These are phyloP conservation scores for Caryopteris hybrid DNA, from an alignment of 305 asterid genomes.

Conservation along the genomic window DNA sequence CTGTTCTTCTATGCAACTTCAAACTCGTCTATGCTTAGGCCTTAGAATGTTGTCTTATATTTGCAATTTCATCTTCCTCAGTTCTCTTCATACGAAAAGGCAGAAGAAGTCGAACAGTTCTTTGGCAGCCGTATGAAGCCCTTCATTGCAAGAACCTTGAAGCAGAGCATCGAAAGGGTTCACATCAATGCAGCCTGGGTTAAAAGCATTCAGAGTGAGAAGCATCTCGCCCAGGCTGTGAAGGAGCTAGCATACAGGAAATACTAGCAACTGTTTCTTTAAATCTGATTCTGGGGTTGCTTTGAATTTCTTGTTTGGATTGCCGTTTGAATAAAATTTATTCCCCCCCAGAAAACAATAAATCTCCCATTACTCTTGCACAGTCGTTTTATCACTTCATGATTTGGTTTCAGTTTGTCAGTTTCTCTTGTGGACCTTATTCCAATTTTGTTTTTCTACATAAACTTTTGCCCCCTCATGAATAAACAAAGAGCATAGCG, in stretches of 20 bases:
- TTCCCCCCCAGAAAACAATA: no score
- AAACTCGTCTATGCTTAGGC: not conserved
- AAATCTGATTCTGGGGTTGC: not conserved
- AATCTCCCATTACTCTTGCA: no score
- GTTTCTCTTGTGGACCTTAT: no score
- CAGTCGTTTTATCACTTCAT: no score
- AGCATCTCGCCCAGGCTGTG: constrained; percentile 50
- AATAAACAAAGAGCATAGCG: no score
- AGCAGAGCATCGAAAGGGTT: constrained; percentile 84
- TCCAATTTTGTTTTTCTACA: no score
- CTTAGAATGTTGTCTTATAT: not conserved
- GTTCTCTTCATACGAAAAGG: constrained; percentile 80
- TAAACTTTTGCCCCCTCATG: no score
- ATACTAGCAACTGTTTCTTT: constrained; percentile 26
- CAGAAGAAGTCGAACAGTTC: constrained; percentile 62
- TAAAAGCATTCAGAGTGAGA: constrained; percentile 69
- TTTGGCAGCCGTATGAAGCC: constrained; percentile 78
- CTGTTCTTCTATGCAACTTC: not conserved
- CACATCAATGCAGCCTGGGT: constrained; percentile 82
- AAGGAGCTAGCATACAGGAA: constrained; percentile 64
- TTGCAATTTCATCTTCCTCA: constrained; percentile 13
- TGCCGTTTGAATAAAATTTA: no score
- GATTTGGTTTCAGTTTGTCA: no score
- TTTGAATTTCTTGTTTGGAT: no score
- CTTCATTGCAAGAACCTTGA: constrained; percentile 75